These are phyloP conservation scores for Penicillium maclennaniae DNA, from an alignment of 495 filamentous ascomycete species.

Conservation along the genomic window DNA sequence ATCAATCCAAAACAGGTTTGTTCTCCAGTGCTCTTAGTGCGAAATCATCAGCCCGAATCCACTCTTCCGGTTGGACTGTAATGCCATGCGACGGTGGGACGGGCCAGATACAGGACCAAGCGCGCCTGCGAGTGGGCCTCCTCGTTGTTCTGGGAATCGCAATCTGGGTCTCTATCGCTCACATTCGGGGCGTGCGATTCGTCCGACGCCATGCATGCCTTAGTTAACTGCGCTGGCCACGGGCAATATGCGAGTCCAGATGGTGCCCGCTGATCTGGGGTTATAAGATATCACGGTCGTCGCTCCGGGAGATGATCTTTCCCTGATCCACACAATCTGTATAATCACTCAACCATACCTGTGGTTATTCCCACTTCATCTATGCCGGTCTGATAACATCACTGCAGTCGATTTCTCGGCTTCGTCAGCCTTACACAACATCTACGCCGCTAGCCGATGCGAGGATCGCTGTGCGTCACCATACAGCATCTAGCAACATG, in stretches of 20 bases:
- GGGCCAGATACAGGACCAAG: background rate
- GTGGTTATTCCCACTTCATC: background rate
- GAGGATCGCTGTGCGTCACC: background rate
- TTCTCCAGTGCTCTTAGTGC: background rate
- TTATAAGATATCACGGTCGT: background rate
- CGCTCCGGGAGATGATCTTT: background rate
- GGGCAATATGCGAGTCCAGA: background rate
- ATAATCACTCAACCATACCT: background rate
- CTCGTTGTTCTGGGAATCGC: slow-evolving; percentile 5
- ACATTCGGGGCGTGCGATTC: slow-evolving; percentile 1
- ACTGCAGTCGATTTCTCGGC: background rate
- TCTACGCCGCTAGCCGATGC: background rate
- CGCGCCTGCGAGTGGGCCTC: slow-evolving; percentile 3
- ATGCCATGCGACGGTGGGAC: slow-evolving; percentile 15
- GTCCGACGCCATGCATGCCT: background rate
- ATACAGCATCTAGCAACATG: slow-evolving; percentile 20
- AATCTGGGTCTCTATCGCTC: background rate
- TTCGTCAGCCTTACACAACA: background rate
- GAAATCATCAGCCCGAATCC: background rate
- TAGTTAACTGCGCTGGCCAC: background rate
- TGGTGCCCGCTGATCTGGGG: background rate
- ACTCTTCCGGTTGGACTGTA: background rate
- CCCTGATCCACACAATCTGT: background rate
- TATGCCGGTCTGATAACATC: background rate
- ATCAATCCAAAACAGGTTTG: slow-evolving; percentile 15